Base-by-base conservation (phyloP, 75 land plant genomes). In the Picea glauca region DNA sequence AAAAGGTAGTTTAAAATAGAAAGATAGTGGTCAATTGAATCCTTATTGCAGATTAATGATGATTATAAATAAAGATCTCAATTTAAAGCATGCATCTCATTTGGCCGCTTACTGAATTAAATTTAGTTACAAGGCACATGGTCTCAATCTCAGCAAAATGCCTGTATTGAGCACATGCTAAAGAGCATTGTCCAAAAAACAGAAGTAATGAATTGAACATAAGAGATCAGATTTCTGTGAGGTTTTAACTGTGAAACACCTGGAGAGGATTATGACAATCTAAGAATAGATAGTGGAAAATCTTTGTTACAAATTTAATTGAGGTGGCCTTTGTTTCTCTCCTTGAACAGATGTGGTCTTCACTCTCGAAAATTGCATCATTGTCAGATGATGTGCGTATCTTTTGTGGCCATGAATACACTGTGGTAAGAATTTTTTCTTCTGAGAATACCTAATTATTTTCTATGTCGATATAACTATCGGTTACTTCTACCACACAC, bases 321-420 rank as follows among this genome's bases (percentile, higher is more conserved):
- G 43, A 43, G 3, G 11, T 43, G 20, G 54, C 11, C 73, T 40
- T 70, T 43, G 50, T 38, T 43, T 43, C 54, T 70, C 73, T 59
- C 31, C 62, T 83, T 35, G 46, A 70, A 18, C 85, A 96, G 99
- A 96, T 96, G 99, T 83, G 84, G 80, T 78, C 89, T 68, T 96
- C 99, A 7, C 91, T 96, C 38, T 80, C 85, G 40, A 96, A 90
- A 78, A 77, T 96, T 14, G 78, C 75, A 59, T 82, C 93, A 60
- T 87, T 96, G 78, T 98, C 99, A 84, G 98, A 92, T 81, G 91
- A 92, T 30, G 93, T 95, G 33, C 83, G 60, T 35, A 67, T 96
- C 60, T 96, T 88, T 74, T 96, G 95, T 81, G 99, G 99, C 26
- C 99, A 96, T 79, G 99, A 96, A 74, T 96, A 96, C 54, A 96